These are phyloP conservation scores for Colletotrichum caudatum DNA, from an alignment of 2,329 filamentous ascomycete species.

Conservation along the genomic window DNA sequence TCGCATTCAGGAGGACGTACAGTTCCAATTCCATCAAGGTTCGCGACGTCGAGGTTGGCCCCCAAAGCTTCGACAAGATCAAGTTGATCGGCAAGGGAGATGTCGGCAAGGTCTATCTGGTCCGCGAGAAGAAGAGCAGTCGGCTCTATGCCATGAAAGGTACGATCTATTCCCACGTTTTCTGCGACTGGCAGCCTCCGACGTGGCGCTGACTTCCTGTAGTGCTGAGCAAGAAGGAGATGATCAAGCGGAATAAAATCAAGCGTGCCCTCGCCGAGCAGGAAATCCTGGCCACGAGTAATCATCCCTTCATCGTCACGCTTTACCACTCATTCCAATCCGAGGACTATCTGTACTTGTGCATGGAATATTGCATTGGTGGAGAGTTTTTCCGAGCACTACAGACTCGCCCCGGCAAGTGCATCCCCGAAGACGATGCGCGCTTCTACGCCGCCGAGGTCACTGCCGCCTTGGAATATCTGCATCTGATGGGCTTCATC, in stretches of 20 bases:
- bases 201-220: constrained; percentile 53
- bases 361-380: constrained; percentile 99
- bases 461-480: constrained; percentile 93
- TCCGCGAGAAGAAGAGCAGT: constrained; percentile 96
- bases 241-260: constrained; percentile 99
- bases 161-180: constrained; percentile 56
- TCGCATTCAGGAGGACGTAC: constrained; percentile 93
- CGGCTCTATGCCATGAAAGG: constrained; percentile 99
- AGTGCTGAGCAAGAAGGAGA: constrained; percentile 99
- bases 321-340: constrained; percentile 99
- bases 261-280: constrained; percentile 97
- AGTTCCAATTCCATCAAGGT: constrained; percentile 99
- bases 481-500: constrained; percentile 99
- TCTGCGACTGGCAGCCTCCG: not conserved
- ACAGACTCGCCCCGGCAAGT: constrained; percentile 96
- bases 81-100: constrained; percentile 99
- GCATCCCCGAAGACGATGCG: constrained; percentile 95
- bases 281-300: constrained; percentile 97
- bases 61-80: constrained; percentile 98
- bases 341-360: constrained; percentile 98
- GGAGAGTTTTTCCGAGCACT: constrained; percentile 98
- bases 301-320: constrained; percentile 98
- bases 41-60: constrained; percentile 94
- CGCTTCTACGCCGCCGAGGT: constrained; percentile 98
- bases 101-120: constrained; percentile 97